These are phyloP conservation scores for Monosporozyma servazzii DNA, from an alignment of 805 yeast species.

Conservation along the genomic window DNA sequence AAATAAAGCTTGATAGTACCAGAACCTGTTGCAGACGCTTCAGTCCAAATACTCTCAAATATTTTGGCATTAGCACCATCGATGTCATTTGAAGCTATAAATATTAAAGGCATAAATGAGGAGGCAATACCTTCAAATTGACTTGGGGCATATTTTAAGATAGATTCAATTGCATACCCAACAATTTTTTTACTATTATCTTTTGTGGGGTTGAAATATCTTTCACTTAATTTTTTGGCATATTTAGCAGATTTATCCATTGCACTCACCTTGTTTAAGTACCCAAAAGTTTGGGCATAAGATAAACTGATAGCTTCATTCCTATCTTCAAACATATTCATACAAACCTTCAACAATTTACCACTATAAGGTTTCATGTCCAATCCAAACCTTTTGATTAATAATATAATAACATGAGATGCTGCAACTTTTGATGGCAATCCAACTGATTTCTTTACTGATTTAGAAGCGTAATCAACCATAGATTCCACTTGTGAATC, in stretches of 20 bases:
- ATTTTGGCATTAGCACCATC: slow-evolving; percentile 35
- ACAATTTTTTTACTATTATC: slow-evolving; percentile 40
- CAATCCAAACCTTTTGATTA: slow-evolving; percentile 49
- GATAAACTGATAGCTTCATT: slow-evolving; percentile 67
- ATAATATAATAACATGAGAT: slow-evolving; percentile 56
- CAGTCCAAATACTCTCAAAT: slow-evolving; percentile 68
- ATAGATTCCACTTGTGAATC: slow-evolving; percentile 36
- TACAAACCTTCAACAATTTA: slow-evolving; percentile 48
- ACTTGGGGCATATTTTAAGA: slow-evolving; percentile 61
- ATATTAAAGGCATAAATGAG: slow-evolving; percentile 68
- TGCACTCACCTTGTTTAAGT: slow-evolving; percentile 56
- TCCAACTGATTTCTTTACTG: slow-evolving; percentile 69
- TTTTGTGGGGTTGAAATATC: slow-evolving; percentile 50
- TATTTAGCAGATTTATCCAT: slow-evolving; percentile 45
- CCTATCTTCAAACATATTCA: slow-evolving; percentile 53
- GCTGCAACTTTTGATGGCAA: slow-evolving; percentile 87
- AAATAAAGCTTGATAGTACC: slow-evolving; percentile 63
- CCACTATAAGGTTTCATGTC: slow-evolving; percentile 47
- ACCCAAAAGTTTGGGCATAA: slow-evolving; percentile 74
- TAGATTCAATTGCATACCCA: slow-evolving; percentile 53
- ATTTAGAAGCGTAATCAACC: slow-evolving; percentile 40
- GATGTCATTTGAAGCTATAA: slow-evolving; percentile 64
- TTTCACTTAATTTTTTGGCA: slow-evolving; percentile 38
- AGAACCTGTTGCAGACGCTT: slow-evolving; percentile 63
- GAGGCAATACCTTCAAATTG: slow-evolving; percentile 52